These are phyloP conservation scores for Penicillium sp. DNA, from an alignment of 2,329 filamentous ascomycete genomes.

Conservation along the genomic window DNA sequence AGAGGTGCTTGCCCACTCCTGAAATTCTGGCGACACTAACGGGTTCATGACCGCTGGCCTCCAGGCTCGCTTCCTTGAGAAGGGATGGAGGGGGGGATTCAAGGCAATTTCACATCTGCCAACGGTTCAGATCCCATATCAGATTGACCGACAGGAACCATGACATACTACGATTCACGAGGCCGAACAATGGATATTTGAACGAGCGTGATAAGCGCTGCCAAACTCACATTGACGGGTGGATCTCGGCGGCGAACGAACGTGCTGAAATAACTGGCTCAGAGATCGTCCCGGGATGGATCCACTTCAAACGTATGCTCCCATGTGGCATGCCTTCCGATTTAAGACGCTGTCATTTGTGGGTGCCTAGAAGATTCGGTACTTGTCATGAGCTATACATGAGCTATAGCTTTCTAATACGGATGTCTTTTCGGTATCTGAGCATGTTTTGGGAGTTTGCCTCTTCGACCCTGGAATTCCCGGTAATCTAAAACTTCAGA, in stretches of 20 bases:
- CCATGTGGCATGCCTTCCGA: conserved; percentile 20
- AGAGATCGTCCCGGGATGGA: conserved; percentile 14
- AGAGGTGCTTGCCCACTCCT: conserved; percentile 32
- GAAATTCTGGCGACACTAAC: conserved; percentile 21
- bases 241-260: conserved; percentile 13
- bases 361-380: background rate
- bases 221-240: background rate
- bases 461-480: background rate
- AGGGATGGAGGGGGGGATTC: background rate
- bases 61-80: too few relatives aligned
- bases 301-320: conserved; percentile 11
- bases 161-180: conserved; percentile 5
- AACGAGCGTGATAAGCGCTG: conserved; percentile 16
- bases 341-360: background rate
- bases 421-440: background rate
- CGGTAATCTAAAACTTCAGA: background rate
- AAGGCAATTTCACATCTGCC: conserved; percentile 5
- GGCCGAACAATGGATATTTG: conserved; percentile 8
- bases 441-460: background rate
- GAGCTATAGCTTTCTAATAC: too few relatives aligned
- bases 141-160: conserved; percentile 11
- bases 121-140: conserved; percentile 9
- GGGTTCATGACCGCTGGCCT: conserved; percentile 19
- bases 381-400: too few relatives aligned
- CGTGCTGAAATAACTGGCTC: conserved; percentile 27